Evolutionary conservation across 345 rosid species (phyloP), one percentile per base, ranked within the genome.

Genomic region (Citrus glauca): DNA sequence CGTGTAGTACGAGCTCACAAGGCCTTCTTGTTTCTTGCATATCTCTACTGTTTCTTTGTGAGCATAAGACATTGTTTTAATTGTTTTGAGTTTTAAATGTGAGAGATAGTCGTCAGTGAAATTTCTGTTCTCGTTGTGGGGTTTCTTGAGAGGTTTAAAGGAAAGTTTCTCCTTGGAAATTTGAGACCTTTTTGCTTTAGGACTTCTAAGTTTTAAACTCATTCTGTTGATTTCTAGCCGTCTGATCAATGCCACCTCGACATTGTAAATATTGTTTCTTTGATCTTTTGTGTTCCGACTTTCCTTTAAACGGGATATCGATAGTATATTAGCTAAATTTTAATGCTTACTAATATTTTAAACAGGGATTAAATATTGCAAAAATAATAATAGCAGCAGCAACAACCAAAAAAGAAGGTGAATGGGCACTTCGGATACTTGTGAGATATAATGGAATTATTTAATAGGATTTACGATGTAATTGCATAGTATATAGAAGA

Each of bases 11-110:
- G 73, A 9, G 20, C 72, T 71, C 7, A 11, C 30, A 30, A 70
- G 72, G 24, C 80, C 75, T 63, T 76, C 75, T 55, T 53, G 61
- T n/a, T 79, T 82, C 67, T 76, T 76, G 82, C 77, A 72, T 71
- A 82, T 72, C 57, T 82, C 85, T 14, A 82, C 82, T 0, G 55
- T 4, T 25, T 82, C 75, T n/a, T 82, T 59, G 64, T 62, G 63
- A 8, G 27, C 64, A 20, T 69, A 82, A 55, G 69, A 35, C 70
- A 69, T 78, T 72, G 65, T 9, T 13, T 72, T 13, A 45, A 13
- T 45, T 45, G 5, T 13, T 45, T 45, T 13, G 50, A 11, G 50
- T 45, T 45, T 71, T 8, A 48, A 48, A 13, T 40, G 28, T 40
- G 25, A 10, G 69, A 25, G 61, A 74, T 0, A 45, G 50, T 45